Evolutionary conservation across 1,139 yeast species (phyloP).

Genomic region (Geotrichum phurueaensis): DNA sequence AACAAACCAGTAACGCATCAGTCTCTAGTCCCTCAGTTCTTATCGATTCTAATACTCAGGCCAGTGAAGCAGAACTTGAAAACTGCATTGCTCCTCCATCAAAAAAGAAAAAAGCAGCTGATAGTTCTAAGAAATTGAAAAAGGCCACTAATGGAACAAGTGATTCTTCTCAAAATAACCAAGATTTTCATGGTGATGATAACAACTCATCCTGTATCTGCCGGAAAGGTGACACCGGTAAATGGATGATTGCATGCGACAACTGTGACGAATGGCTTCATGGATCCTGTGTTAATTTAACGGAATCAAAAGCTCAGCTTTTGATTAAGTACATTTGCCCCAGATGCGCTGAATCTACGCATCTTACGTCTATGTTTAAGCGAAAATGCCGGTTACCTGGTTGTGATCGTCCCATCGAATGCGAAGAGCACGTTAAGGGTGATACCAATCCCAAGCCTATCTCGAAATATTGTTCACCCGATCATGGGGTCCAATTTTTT

Average conservation of each 20-base stretch:
- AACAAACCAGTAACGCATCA: background rate
- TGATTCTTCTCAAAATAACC: background rate
- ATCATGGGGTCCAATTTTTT: constrained; percentile 63
- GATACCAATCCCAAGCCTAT: constrained; percentile 18
- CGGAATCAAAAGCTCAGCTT: constrained; percentile 48
- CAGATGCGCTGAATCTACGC: constrained; percentile 55
- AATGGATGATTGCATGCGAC: constrained; percentile 86
- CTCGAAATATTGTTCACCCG: constrained; percentile 70
- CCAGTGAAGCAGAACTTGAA: background rate
- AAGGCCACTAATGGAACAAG: background rate
- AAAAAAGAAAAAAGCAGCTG: constrained; percentile 1
- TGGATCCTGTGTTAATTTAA: constrained; percentile 65
- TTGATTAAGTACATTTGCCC: constrained; percentile 69
- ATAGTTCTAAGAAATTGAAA: background rate
- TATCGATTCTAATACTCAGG: background rate
- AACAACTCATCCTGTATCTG: constrained; percentile 56
- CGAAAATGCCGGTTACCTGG: constrained; percentile 59
- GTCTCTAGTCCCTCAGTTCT: background rate
- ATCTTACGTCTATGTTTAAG: constrained; percentile 51
- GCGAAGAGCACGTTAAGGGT: constrained; percentile 22
- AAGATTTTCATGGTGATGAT: constrained; percentile 6
- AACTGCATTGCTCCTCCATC: background rate
- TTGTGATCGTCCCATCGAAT: constrained; percentile 55
- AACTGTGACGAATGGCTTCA: constrained; percentile 97
- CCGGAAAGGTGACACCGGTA: constrained; percentile 67